Percentiles rank a stretch among this genome's conserved stretches.
These are phyloP conservation scores for Tritrichomonas musculus DNA, from an alignment of 208 protist species.

Conservation along the genomic window DNA sequence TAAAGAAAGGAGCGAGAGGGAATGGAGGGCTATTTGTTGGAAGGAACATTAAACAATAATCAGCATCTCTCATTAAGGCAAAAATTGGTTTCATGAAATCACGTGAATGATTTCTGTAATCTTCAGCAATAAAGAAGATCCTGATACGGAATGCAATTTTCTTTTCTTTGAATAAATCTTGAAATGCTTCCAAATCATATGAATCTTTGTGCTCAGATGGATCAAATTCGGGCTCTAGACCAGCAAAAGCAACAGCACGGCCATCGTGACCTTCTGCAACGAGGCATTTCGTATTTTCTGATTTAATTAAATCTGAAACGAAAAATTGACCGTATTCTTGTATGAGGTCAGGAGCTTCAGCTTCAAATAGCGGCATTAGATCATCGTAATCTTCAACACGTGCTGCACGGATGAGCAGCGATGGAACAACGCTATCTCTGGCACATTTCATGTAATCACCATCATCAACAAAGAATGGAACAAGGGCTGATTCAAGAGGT, in stretches of 20 bases:
- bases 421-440: neutral
- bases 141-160: conserved; percentile 18
- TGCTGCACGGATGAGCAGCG: neutral
- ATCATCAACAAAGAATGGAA: conserved; percentile 23
- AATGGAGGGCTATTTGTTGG: conserved; percentile 19
- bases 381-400: conserved; percentile 35
- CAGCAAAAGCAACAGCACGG: conserved; percentile 17
- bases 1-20: neutral
- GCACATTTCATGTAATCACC: neutral
- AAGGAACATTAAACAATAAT: neutral
- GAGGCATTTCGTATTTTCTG: neutral
- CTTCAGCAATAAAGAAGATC: conserved; percentile 19
- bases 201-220: neutral
- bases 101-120: conserved; percentile 21
- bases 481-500: neutral
- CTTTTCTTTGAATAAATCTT: neutral
- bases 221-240: conserved; percentile 4
- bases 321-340: neutral
- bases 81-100: conserved; percentile 30
- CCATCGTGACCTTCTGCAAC: conserved; percentile 13
- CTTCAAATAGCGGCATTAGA: conserved; percentile 18
- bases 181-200: neutral
- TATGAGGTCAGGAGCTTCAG: conserved; percentile 14
- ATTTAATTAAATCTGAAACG: neutral
- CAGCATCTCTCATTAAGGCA: neutral